A percentile compares a stretch with the other conserved stretches of the same genome.
phyloP scores from a whole-genome alignment of 805 yeast genomes.

The Sporopachydermia quercuum region DNA sequence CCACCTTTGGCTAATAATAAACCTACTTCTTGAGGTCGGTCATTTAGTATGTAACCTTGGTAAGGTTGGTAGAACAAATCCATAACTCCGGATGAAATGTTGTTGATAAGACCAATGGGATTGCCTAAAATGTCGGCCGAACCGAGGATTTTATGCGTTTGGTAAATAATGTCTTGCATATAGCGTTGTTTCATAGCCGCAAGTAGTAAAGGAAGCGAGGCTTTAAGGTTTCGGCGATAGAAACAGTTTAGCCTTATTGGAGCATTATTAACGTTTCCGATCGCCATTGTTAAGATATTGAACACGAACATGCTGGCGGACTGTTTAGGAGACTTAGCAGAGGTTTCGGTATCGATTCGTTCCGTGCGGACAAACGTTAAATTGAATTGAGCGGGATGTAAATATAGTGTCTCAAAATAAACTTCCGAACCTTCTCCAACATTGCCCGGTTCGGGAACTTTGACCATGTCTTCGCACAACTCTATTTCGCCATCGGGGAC shows the following conservation, averaged over 20 bases:
- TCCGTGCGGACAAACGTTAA: constrained; percentile 87
- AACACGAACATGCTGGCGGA: constrained; percentile 62
- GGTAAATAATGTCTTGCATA: constrained; percentile 83
- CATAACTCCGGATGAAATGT: constrained; percentile 85
- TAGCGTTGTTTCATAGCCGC: constrained; percentile 73
- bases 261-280: constrained; percentile 94
- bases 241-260: constrained; percentile 83
- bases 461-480: constrained; percentile 48
- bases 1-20: constrained; percentile 95
- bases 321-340: constrained; percentile 37
- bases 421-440: constrained; percentile 50
- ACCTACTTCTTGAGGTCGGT: constrained; percentile 91
- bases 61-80: constrained; percentile 97
- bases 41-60: constrained; percentile 87
- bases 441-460: constrained; percentile 55
- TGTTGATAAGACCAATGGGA: constrained; percentile 93
- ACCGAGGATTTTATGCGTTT: constrained; percentile 82
- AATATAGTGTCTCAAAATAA: constrained; percentile 82
- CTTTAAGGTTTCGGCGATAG: constrained; percentile 76
- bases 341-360: constrained; percentile 50
- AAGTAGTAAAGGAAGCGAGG: constrained; percentile 59
- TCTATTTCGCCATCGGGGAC: constrained; percentile 21
- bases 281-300: constrained; percentile 86
- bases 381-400: constrained; percentile 84
- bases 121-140: constrained; percentile 95